These are phyloP conservation scores for Scheffersomyces ergatensis DNA, from an alignment of 805 yeast species.

Conservation along the genomic window DNA sequence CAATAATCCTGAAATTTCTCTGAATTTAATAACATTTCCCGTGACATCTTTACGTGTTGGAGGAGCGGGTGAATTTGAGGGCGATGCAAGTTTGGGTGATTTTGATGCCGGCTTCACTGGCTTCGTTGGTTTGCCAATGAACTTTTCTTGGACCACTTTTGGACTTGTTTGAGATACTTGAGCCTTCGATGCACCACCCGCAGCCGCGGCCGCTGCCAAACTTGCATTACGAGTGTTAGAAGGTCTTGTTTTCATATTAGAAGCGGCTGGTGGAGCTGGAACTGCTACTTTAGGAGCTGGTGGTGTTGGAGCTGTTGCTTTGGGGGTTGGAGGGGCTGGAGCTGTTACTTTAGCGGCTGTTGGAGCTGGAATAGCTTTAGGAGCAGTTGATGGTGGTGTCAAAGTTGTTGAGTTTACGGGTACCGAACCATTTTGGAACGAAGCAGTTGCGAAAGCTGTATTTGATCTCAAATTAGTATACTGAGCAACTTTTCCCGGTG, in stretches of 20 bases:
- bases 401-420: neutral
- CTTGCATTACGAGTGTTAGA: conserved; percentile 1
- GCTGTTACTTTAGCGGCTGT: neutral
- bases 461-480: neutral
- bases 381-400: neutral
- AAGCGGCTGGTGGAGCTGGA: neutral
- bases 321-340: conserved; percentile 2
- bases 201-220: conserved; percentile 5
- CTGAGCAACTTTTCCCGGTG: neutral
- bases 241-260: neutral
- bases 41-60: conserved; percentile 7
- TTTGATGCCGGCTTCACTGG: neutral
- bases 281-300: conserved; percentile 1
- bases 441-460: neutral
- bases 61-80: conserved; percentile 1
- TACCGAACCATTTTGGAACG: neutral
- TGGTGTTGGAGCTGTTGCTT: neutral
- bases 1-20: conserved; percentile 31
- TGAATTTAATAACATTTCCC: conserved; percentile 20
- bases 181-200: conserved; percentile 6
- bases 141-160: neutral
- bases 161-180: neutral
- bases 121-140: neutral
- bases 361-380: neutral
- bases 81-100: conserved; percentile 2